Evolutionary conservation across 2,329 filamentous ascomycete species (phyloP).

Genomic region (Talaromyces sp.): DNA sequence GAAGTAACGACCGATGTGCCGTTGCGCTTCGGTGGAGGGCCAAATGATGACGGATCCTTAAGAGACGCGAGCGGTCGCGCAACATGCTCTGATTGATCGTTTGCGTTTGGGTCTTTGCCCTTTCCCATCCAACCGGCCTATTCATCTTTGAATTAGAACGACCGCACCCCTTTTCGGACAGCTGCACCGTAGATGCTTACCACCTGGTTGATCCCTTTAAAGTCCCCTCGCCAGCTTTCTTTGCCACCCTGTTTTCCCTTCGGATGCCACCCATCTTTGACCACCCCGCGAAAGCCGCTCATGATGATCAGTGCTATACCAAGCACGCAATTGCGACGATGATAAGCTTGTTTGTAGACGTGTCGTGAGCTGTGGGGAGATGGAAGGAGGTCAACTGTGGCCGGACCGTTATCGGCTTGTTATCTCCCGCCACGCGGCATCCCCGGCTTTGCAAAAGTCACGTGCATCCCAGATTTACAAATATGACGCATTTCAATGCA

Average conservation of each 20-base stretch:
- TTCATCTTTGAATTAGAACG: neutral
- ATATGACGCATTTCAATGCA: too few relatives aligned
- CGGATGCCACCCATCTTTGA: constrained; percentile 52
- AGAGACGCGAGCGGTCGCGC: constrained; percentile 64
- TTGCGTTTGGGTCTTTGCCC: constrained; percentile 41
- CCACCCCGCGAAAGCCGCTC: constrained; percentile 43
- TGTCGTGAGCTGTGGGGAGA: neutral
- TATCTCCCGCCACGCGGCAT: neutral
- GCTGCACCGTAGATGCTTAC: constrained; percentile 29
- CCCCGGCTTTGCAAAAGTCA: neutral
- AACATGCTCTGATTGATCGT: constrained; percentile 46
- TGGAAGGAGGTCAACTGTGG: neutral
- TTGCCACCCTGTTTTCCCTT: constrained; percentile 48
- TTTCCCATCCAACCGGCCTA: constrained; percentile 57
- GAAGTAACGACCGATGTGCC: neutral
- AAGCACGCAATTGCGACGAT: neutral
- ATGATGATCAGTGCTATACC: constrained; percentile 24
- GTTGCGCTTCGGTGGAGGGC: constrained; percentile 68
- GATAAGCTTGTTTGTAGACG: neutral
- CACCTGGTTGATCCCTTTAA: constrained; percentile 54
- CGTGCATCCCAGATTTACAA: neutral
- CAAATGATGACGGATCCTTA: constrained; percentile 72
- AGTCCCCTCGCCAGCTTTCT: constrained; percentile 52
- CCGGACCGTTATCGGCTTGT: neutral
- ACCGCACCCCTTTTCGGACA: neutral